Evolutionary conservation across 1,284 basidiomycete species (phyloP), one percentile per base, ranked within the genome.

Genomic region (Cutaneotrichosporon sp.): DNA sequence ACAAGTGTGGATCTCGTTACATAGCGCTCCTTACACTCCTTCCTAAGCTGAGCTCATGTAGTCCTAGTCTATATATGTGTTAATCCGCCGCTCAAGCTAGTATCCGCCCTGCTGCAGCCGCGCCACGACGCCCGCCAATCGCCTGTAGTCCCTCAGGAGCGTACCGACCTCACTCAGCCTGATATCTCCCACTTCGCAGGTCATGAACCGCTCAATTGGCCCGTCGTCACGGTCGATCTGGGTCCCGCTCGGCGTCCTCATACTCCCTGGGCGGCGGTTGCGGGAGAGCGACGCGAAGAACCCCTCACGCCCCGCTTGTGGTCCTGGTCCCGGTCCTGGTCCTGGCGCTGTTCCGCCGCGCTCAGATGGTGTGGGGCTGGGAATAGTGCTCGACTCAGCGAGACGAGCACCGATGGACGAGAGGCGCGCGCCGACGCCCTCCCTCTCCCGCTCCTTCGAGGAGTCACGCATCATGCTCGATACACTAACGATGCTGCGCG

Each of bases 111-210:
- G n/a, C 49, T 54, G 57, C 24, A 52, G 33, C 27, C 48, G 44
- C 5, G 55, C 53, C 25, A 74, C 52, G 5, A 67, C 57, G 12
- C 54, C 61, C 10, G 66, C 74, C 12, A 76, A 49, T 39, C 84
- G 77, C 55, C 82, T 81, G 71, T 92, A 91, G 59, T 91, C 89
- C 26, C 77, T 72, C 62, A 92, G 74, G 33, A 92, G 76, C 55
- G 85, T 82, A 0, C 79, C 81, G 2, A 91, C 82, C 63, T 92
- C 90, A 0, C 82, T 81, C 20, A 91, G 74, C 48, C 79, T 80
- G 51, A 91, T 73, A 61, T 91, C 88, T 51, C 85, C 86, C 44
- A 82, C 79, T 2, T 80, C 77, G 58, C 72, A 70, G n/a, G 63
- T 68, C 67, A 75, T 66, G 59, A 74, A 74, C 6, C 62, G 57